A percentile compares a stretch with the other conserved stretches of the same genome.
phyloP scores from a whole-genome alignment of 306 rosid genomes.

The Prinsepia uniflora region DNA sequence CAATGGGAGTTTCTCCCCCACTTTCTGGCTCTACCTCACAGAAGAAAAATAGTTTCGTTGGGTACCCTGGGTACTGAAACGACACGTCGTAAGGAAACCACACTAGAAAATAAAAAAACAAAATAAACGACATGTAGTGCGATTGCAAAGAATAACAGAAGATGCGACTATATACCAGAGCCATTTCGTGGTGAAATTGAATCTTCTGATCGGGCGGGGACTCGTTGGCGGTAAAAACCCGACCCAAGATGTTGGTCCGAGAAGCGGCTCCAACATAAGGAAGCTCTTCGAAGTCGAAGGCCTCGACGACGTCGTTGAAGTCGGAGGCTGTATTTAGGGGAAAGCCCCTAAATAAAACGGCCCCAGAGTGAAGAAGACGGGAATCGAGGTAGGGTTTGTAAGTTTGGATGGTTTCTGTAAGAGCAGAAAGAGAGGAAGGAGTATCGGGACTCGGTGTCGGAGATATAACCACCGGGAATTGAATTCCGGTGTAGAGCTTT shows the following conservation, averaged over 20 bases:
- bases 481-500: conserved; percentile 46
- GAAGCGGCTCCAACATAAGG: conserved; percentile 90
- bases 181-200: conserved; percentile 88
- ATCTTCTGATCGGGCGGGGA: conserved; percentile 88
- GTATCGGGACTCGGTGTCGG: conserved; percentile 28
- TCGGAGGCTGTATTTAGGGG: conserved; percentile 53
- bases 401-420: conserved; percentile 39
- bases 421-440: conserved; percentile 16
- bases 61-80: conserved; percentile 65
- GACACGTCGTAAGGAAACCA: not conserved
- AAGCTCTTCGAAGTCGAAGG: conserved; percentile 71
- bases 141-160: not conserved
- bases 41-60: conserved; percentile 74
- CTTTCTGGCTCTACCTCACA: conserved; percentile 65
- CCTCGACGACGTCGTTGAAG: conserved; percentile 74
- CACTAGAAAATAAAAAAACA: not conserved
- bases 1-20: conserved; percentile 90
- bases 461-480: conserved; percentile 39
- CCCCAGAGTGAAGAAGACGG: conserved; percentile 55
- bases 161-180: conserved; percentile 39
- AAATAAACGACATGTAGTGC: not conserved
- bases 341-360: conserved; percentile 57
- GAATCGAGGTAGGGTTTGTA: conserved; percentile 45
- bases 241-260: conserved; percentile 64
- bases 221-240: conserved; percentile 88